A percentile compares a stretch with the other conserved stretches of the same genome.
Conservation (phyloP, 2,329 filamentous ascomycete genomes). For the Coniochaeta prunicola region DNA sequence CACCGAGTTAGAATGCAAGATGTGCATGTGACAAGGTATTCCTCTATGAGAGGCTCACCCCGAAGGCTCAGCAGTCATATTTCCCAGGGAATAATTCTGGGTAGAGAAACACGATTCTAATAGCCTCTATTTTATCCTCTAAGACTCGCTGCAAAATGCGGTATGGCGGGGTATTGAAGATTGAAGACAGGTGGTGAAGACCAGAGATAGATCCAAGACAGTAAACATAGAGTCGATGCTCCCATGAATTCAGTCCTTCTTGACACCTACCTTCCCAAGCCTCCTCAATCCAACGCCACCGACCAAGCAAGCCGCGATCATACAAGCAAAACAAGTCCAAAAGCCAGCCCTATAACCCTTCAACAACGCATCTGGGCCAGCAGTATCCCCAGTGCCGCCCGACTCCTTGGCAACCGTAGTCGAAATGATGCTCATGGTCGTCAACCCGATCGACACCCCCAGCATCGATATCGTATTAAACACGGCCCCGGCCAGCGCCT, state of each 20-base stretch:
- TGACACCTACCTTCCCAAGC: neutral
- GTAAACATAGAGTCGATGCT: neutral
- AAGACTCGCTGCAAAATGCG: too few species aligned
- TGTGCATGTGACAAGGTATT: too few species aligned
- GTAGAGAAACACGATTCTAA: too few species aligned
- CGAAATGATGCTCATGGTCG: neutral
- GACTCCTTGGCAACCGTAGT: neutral
- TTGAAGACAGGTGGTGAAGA: too few species aligned
- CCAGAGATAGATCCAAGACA: too few species aligned
- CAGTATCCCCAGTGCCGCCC: neutral
- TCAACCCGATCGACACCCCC: neutral
- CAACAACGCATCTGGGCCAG: neutral
- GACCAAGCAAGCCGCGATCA: neutral
- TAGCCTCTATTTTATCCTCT: too few species aligned
- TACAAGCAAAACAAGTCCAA: neutral
- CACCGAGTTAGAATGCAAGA: too few species aligned
- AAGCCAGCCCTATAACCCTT: neutral
- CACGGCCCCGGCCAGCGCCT: slow-evolving; percentile 53
- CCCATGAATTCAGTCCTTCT: neutral
- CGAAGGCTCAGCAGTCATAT: too few species aligned
- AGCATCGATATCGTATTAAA: slow-evolving; percentile 44
- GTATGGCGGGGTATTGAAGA: too few species aligned
- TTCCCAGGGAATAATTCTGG: too few species aligned
- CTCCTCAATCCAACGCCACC: neutral
- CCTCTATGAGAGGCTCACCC: too few species aligned